A percentile compares a stretch with the other conserved stretches of the same genome.
Conservation (phyloP, 208 protist genomes). For the Tritrichomonas musculus region DNA sequence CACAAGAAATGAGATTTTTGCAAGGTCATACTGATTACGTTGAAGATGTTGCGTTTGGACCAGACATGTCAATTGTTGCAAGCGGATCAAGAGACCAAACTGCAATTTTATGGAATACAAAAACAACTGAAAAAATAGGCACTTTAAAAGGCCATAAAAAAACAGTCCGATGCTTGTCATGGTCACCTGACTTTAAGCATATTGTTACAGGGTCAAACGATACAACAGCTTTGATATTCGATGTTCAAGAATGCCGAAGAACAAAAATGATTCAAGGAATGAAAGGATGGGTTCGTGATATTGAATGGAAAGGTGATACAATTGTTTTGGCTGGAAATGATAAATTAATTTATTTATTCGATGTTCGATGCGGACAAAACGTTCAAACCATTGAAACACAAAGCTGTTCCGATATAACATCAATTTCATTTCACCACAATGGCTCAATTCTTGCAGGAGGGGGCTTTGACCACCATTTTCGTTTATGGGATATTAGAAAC, state of each 20-base stretch:
- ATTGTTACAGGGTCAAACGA: conserved; percentile 9
- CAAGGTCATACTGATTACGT: background rate
- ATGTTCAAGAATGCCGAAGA: background rate
- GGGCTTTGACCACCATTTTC: background rate
- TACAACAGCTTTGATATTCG: background rate
- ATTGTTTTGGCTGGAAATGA: conserved; percentile 7
- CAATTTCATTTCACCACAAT: background rate
- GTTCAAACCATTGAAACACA: background rate
- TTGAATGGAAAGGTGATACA: background rate
- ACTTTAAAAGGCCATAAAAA: background rate
- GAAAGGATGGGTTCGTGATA: conserved; percentile 6
- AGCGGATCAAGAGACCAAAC: background rate
- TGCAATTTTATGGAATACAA: background rate
- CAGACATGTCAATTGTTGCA: background rate
- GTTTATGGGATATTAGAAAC: background rate
- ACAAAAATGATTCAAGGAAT: background rate
- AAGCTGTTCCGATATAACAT: background rate
- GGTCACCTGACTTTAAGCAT: background rate
- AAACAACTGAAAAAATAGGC: background rate
- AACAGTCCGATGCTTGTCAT: background rate
- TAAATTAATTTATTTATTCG: background rate
- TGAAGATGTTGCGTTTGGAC: background rate
- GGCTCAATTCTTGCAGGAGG: background rate
- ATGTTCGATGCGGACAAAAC: background rate
- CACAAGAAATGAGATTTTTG: background rate